Evolutionary conservation across 768 basidiomycete genomes (phyloP), one percentile per base, ranked within the genome.

Genomic region (Amanita subjunquillea): DNA sequence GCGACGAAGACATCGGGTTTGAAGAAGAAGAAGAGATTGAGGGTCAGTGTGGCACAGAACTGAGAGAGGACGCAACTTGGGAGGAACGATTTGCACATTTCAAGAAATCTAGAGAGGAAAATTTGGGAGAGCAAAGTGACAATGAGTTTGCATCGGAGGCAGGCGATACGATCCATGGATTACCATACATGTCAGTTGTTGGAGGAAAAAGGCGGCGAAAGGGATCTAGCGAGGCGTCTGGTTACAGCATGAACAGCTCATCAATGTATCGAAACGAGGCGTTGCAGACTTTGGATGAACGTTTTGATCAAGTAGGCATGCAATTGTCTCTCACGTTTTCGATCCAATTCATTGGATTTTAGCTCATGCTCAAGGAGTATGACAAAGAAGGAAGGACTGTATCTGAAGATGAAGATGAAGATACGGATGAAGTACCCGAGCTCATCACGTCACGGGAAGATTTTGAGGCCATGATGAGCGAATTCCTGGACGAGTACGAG

Each of bases 181-280:
- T 98, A 7, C 87, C 85, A 9, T 63, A 63, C 25, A 76, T 92
- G 58, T 80, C 84, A n/a, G 86, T 95, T 52, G 74, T 84, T 46
- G 87, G 91, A 13, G 85, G 86, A 4, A 85, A 82, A 66, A 81
- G 82, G 69, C 78, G 82, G 62, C 72, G 86, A 62, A 83, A 83
- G 59, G 83, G 82, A 3, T 74, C 82, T 0, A 91, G 88, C 48
- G 87, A 91, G 56, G 92, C 90, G 7, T 91, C 90, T 20, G 93
- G 91, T 10, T 95, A 95, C 73, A 91, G 87, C 63, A 97, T 99
- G 93, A 95, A 89, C 65, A 93, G 91, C 60, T 92, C 91, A 3
- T 91, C 91, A 12, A 91, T 98, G 88, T 88, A 81, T 69, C 81
- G 96, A 42, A 98, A 90, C 57, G 87, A 92, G 59, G 84, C 91